Percentiles rank a stretch among this genome's conserved stretches.
These are phyloP conservation scores for Artemisia argyi DNA, from an alignment of 129 eudicot genomes.

Conservation along the genomic window DNA sequence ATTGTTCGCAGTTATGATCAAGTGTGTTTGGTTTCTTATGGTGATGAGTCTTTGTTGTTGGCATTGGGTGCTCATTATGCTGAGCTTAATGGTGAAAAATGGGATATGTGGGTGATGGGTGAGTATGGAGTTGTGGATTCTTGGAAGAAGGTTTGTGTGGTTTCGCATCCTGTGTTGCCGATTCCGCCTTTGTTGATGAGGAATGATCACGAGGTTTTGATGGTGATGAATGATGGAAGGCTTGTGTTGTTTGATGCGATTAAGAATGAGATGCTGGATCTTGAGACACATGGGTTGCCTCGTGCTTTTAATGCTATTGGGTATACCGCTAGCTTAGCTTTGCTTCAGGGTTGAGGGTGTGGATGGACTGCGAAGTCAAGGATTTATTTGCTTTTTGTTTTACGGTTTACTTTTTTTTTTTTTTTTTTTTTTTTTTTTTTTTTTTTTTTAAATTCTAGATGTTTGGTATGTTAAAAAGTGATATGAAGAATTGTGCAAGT, in stretches of 20 bases:
- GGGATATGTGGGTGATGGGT: conserved; percentile 50
- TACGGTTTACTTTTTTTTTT: neutral
- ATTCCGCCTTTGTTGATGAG: conserved; percentile 36
- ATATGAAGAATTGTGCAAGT: neutral
- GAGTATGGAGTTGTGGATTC: conserved; percentile 44
- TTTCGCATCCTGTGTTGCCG: conserved; percentile 18
- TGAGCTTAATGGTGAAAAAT: conserved; percentile 22
- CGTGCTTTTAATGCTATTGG: conserved; percentile 23
- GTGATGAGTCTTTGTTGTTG: conserved; percentile 27
- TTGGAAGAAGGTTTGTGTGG: conserved; percentile 36
- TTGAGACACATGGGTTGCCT: conserved; percentile 31
- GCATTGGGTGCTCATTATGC: conserved; percentile 31
- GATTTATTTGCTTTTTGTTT: neutral
- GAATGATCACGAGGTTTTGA: conserved; percentile 30
- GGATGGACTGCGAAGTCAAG: neutral
- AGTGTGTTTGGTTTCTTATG: conserved; percentile 23
- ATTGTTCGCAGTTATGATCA: conserved; percentile 11
- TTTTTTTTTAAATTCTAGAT: too few species aligned
- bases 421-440: too few species aligned
- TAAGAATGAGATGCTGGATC: conserved; percentile 28
- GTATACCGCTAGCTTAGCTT: conserved; percentile 41
- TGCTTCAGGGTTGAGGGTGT: conserved; percentile 35
- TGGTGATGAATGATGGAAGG: conserved; percentile 29
- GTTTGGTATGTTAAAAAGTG: neutral
- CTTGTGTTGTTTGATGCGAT: conserved; percentile 34